Percentiles rank a stretch among this genome's conserved stretches.
phyloP scores from a whole-genome alignment of 768 basidiomycete species.

The Podaxis mareebaensis region DNA sequence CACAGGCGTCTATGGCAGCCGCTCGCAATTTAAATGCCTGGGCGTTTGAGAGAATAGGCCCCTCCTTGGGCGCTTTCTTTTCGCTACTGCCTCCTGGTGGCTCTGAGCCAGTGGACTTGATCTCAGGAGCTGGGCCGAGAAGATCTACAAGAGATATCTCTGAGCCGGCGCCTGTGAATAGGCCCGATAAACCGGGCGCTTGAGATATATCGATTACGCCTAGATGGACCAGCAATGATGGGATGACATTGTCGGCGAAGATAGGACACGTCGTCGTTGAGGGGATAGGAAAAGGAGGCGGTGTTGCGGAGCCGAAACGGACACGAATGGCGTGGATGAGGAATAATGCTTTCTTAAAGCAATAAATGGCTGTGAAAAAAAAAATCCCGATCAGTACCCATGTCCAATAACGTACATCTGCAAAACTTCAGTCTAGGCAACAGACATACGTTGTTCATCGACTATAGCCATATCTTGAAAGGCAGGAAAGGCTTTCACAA shows the following conservation, averaged over 20 bases:
- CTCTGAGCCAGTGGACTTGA: not conserved
- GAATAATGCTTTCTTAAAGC: constrained; percentile 90
- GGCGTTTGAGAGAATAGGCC: constrained; percentile 53
- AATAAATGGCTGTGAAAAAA: constrained; percentile 63
- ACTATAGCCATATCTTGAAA: constrained; percentile 79
- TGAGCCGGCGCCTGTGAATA: constrained; percentile 52
- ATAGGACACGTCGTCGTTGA: constrained; percentile 59
- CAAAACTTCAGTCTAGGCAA: not conserved
- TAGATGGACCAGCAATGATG: constrained; percentile 78
- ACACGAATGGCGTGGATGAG: constrained; percentile 68
- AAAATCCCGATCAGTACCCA: constrained; percentile 2
- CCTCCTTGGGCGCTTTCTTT: constrained; percentile 32
- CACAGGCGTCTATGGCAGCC: constrained; percentile 78
- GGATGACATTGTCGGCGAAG: constrained; percentile 82
- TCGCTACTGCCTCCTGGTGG: not conserved
- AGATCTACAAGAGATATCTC: constrained; percentile 38
- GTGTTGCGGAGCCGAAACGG: constrained; percentile 60
- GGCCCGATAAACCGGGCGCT: constrained; percentile 38
- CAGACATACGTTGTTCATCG: constrained; percentile 56
- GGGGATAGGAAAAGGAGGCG: constrained; percentile 63
- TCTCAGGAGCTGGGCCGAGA: constrained; percentile 32
- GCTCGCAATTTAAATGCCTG: constrained; percentile 78
- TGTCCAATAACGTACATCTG: not conserved
- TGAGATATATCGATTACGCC: constrained; percentile 70
- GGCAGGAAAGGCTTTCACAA: constrained; percentile 76